Evolutionary conservation across 305 asterid genomes (phyloP).

Genomic region (Solanum hybrid): DNA sequence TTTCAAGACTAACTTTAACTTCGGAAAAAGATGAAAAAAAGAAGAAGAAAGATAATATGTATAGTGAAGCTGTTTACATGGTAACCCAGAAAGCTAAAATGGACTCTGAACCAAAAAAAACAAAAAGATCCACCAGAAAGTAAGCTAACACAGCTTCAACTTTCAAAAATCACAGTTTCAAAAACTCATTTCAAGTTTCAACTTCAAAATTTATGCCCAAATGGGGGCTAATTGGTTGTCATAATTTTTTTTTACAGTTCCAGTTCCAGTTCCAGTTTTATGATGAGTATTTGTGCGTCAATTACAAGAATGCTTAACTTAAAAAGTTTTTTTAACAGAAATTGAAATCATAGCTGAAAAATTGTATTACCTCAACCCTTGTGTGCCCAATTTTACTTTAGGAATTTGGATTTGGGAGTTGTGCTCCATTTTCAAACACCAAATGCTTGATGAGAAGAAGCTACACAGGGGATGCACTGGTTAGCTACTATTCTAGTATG

Average conservation of each 20-base stretch:
- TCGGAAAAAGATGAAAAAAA: not conserved
- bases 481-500: not conserved
- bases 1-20: not conserved
- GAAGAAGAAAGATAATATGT: not conserved
- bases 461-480: not conserved
- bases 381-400: conserved; percentile 13
- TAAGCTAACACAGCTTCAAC: not conserved
- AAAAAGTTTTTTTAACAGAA: not conserved
- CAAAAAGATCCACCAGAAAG: not conserved
- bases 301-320: not conserved
- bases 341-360: not conserved
- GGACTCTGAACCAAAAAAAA: not conserved
- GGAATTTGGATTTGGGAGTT: conserved; percentile 9
- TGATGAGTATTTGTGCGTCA: not conserved
- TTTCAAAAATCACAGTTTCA: not conserved
- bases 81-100: not conserved
- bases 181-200: not conserved
- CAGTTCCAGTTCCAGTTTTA: not conserved
- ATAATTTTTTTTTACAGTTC: not conserved
- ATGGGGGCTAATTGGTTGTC: not conserved
- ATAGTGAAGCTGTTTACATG: not conserved
- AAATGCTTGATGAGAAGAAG: not conserved
- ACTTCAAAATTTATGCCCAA: not conserved
- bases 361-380: conserved; percentile 10
- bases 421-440: conserved; percentile 5